phyloP scores from a whole-genome alignment of 2,329 filamentous ascomycete species.

The Tolypocladium album region DNA sequence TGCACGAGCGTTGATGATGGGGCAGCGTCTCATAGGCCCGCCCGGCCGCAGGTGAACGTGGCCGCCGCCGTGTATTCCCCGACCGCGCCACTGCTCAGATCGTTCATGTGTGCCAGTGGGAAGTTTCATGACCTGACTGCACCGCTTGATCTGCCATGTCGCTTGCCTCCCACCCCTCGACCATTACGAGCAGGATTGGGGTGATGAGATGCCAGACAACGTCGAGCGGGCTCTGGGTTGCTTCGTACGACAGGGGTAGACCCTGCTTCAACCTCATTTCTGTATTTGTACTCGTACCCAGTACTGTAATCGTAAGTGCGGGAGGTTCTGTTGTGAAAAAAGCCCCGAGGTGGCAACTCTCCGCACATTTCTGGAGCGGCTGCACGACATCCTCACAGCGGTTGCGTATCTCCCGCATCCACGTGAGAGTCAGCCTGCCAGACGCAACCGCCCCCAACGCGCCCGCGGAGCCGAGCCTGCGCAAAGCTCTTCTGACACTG shows the following conservation, averaged over 20 bases:
- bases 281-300: too few species aligned
- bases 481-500: not conserved
- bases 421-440: not conserved
- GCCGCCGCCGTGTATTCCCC: not conserved
- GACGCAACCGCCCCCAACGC: not conserved
- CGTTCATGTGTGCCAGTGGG: not conserved
- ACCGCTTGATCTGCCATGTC: not conserved
- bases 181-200: too few species aligned
- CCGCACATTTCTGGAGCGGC: not conserved
- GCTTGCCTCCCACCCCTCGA: not conserved
- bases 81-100: not conserved
- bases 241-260: not conserved
- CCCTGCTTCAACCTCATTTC: not conserved
- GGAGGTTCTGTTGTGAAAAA: too few species aligned
- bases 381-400: not conserved
- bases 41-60: not conserved
- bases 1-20: conserved; percentile 25
- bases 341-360: not conserved
- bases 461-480: not conserved
- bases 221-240: not conserved
- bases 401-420: not conserved
- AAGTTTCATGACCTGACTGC: not conserved
- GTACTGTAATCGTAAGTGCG: too few species aligned
- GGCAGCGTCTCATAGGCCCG: conserved; percentile 29
- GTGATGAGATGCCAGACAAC: not conserved